phyloP scores from a whole-genome alignment of 176 grass and related monocot species.

The Alloteropsis semialata region DNA sequence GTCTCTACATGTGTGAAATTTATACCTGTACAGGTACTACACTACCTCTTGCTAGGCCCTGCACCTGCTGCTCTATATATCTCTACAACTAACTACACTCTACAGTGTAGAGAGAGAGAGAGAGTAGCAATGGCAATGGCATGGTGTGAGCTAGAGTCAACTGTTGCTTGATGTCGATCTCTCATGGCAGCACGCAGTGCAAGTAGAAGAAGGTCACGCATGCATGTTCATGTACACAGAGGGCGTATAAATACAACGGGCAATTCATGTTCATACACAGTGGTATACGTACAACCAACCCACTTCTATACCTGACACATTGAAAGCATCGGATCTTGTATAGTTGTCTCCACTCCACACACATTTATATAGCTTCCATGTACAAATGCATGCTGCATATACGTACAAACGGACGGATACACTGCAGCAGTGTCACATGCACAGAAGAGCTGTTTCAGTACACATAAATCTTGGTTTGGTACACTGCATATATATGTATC shows the following conservation, averaged over 20 bases:
- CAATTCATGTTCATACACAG: constrained; percentile 11
- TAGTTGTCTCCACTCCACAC: background rate
- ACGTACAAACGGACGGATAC: background rate
- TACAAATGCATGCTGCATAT: background rate
- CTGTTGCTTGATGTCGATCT: constrained; percentile 31
- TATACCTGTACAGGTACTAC: constrained; percentile 11
- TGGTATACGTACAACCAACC: constrained; percentile 21
- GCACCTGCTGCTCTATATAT: constrained; percentile 9
- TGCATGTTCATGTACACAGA: background rate
- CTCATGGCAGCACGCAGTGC: constrained; percentile 20
- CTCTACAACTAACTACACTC: background rate
- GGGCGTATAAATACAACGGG: constrained; percentile 18
- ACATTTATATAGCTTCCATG: constrained; percentile 1
- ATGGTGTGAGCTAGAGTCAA: constrained; percentile 16
- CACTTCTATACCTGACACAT: constrained; percentile 18
- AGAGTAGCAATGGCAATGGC: background rate
- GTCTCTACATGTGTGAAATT: constrained; percentile 23
- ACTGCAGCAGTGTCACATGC: constrained; percentile 2
- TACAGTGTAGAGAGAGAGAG: background rate
- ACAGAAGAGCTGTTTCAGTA: background rate
- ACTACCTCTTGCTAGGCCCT: background rate
- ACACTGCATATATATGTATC: background rate
- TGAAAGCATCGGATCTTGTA: constrained; percentile 26
- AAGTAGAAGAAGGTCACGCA: background rate
- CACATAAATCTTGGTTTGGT: background rate